Evolutionary conservation across 371 early-diverging fungal species (phyloP).

Genomic region (Smittium mucronatum): DNA sequence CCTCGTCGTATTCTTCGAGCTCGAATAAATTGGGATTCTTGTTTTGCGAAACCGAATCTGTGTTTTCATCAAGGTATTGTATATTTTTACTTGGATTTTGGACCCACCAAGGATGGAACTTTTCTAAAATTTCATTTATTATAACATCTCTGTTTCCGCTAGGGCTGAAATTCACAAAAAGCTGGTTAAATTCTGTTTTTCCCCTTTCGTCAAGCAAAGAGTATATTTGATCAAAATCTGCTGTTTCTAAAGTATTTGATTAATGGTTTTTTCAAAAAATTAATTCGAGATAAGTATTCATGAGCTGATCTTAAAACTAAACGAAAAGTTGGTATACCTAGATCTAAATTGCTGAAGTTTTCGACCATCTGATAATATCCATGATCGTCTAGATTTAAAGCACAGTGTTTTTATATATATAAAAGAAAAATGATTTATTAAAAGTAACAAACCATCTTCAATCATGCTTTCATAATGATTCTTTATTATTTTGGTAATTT

Average conservation of each 20-base stretch:
- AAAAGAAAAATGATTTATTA: no score
- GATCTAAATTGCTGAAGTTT: neutral
- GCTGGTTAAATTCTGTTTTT: neutral
- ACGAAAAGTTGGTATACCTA: no score
- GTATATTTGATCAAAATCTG: neutral
- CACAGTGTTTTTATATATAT: no score
- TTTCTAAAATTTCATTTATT: neutral
- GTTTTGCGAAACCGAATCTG: neutral
- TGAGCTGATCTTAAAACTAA: no score
- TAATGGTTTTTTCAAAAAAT: no score
- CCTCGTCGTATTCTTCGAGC: neutral
- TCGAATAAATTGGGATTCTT: neutral
- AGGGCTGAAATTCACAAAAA: neutral
- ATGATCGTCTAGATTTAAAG: neutral
- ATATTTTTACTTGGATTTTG: neutral
- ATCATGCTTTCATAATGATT: slow-evolving; percentile 9
- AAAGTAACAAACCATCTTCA: slow-evolving; percentile 6
- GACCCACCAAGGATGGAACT: neutral
- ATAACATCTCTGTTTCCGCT: neutral
- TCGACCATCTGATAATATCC: neutral
- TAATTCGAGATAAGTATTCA: no score
- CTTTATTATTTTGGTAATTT: slow-evolving; percentile 10
- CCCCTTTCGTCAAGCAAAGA: neutral
- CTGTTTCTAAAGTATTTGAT: neutral
- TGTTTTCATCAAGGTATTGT: no score